Conservation (phyloP, 1,284 basidiomycete species). For the Leccinum fuscescens region DNA sequence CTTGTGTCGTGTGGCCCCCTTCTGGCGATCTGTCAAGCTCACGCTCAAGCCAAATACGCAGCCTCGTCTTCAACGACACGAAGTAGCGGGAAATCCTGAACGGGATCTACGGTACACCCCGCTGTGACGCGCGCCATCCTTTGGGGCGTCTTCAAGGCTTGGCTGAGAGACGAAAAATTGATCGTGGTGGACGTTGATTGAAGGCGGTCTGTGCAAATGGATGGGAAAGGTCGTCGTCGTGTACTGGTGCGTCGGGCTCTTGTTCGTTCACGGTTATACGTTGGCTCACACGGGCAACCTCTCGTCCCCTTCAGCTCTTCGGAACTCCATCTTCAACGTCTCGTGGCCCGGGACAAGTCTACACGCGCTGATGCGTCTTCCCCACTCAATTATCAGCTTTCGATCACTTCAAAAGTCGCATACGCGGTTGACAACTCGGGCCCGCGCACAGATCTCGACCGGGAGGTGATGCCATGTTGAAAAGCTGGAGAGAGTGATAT, state of each 20-base stretch:
- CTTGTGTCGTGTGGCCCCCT: slow-evolving; percentile 41
- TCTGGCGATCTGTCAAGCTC: neutral
- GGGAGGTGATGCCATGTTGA: slow-evolving; percentile 59
- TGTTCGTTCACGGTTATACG: neutral
- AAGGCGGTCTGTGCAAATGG: slow-evolving; percentile 84
- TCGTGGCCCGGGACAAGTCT: slow-evolving; percentile 68
- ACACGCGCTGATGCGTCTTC: slow-evolving; percentile 62
- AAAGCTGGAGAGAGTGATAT: slow-evolving; percentile 51
- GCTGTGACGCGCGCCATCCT: slow-evolving; percentile 80
- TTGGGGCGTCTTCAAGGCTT: slow-evolving; percentile 65
- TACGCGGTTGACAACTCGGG: slow-evolving; percentile 95
- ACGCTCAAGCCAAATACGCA: slow-evolving; percentile 33
- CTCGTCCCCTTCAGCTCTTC: slow-evolving; percentile 48
- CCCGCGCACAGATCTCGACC: slow-evolving; percentile 61
- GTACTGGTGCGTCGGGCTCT: slow-evolving; percentile 72
- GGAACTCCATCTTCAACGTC: slow-evolving; percentile 76
- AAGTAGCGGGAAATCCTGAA: slow-evolving; percentile 76
- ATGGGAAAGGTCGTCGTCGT: slow-evolving; percentile 87
- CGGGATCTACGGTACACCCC: slow-evolving; percentile 77
- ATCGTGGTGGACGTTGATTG: slow-evolving; percentile 91
- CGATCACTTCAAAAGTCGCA: slow-evolving; percentile 74
- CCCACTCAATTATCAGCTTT: slow-evolving; percentile 57
- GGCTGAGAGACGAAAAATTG: slow-evolving; percentile 73
- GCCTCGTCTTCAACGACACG: slow-evolving; percentile 82
- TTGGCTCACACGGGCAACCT: neutral